phyloP scores from a whole-genome alignment of 768 basidiomycete genomes.

The Suillus discolor region DNA sequence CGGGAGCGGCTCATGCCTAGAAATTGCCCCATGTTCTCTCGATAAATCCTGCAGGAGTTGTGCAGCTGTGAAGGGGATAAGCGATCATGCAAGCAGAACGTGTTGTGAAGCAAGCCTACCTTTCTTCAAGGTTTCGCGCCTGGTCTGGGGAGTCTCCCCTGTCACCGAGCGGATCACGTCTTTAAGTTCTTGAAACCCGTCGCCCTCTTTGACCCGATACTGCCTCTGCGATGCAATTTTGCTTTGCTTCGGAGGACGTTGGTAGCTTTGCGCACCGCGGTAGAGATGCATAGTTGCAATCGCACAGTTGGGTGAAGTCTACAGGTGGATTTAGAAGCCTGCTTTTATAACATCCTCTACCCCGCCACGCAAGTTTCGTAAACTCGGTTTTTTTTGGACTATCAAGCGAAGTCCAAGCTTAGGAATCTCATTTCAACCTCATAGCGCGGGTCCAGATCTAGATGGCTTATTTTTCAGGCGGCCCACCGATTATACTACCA shows the following conservation, averaged over 20 bases:
- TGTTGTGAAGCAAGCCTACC: constrained; percentile 12
- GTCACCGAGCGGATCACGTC: constrained; percentile 26
- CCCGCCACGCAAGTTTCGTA: neutral
- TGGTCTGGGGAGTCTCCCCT: constrained; percentile 26
- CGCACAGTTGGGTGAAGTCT: neutral
- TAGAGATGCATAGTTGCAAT: neutral
- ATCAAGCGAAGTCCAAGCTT: no score
- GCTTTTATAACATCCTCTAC: neutral
- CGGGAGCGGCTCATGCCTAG: constrained; percentile 2
- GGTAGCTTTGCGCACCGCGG: neutral
- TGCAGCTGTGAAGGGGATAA: constrained; percentile 6
- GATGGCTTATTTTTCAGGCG: no score
- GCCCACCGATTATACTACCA: no score
- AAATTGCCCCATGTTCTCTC: neutral
- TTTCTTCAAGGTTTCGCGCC: constrained; percentile 29
- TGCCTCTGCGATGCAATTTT: constrained; percentile 26
- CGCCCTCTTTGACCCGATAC: constrained; percentile 33
- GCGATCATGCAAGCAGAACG: neutral
- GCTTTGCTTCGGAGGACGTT: constrained; percentile 5
- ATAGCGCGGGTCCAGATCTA: no score
- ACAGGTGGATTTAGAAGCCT: neutral
- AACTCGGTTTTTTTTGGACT: neutral
- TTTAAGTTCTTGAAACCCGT: constrained; percentile 34
- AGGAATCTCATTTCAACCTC: no score
- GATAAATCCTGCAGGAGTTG: constrained; percentile 1